phyloP scores from a whole-genome alignment of 2,329 filamentous ascomycete genomes.

The Tricladium varicosporioides region DNA sequence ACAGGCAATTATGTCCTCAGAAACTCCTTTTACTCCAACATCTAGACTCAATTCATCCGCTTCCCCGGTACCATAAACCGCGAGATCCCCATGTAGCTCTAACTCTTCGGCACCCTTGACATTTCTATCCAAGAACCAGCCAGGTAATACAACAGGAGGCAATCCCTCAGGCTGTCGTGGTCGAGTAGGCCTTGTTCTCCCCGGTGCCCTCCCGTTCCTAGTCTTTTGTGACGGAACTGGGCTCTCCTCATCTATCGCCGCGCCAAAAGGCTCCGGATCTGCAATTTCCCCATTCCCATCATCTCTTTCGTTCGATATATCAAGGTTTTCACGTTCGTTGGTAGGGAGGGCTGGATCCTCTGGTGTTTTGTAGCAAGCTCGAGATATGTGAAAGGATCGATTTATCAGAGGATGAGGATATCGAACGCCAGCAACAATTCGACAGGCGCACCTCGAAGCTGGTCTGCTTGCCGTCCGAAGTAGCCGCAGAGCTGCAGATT shows the following conservation, averaged over 20 bases:
- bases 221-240: constrained; percentile 8
- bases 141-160: constrained; percentile 54
- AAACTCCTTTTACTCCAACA: not conserved
- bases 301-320: not conserved
- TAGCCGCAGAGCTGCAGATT: constrained; percentile 30
- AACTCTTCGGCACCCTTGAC: constrained; percentile 36
- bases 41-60: not conserved
- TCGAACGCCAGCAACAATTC: constrained; percentile 30
- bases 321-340: constrained; percentile 1
- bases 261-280: constrained; percentile 1
- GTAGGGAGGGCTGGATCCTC: constrained; percentile 19
- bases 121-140: constrained; percentile 53
- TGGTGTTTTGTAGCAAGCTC: constrained; percentile 25
- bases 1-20: constrained; percentile 10
- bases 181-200: constrained; percentile 21
- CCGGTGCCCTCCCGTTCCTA: constrained; percentile 20
- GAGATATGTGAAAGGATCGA: constrained; percentile 32
- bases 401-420: constrained; percentile 20
- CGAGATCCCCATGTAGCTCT: constrained; percentile 19
- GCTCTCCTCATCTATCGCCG: constrained; percentile 6
- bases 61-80: constrained; percentile 16
- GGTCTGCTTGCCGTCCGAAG: constrained; percentile 30
- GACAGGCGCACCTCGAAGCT: constrained; percentile 29
- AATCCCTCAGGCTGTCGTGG: constrained; percentile 34
- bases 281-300: not conserved